Evolutionary conservation across 202 grass and related monocot genomes (phyloP), one percentile per base, ranked within the genome.

Genomic region (Saccharum hybrid): DNA sequence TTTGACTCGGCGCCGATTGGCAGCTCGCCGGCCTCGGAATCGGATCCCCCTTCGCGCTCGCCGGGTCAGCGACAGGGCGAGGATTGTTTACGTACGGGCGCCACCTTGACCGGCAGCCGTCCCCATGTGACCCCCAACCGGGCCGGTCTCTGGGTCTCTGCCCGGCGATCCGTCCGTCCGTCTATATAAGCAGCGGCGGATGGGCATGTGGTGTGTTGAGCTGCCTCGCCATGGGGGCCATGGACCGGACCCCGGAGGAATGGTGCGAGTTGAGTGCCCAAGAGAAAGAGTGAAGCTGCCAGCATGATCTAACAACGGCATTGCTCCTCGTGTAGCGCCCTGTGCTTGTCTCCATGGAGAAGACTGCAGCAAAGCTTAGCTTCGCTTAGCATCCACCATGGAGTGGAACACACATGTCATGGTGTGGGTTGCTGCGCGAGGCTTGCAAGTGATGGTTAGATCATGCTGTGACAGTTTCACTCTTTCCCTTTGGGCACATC

Each of bases 381-480:
- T 10, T 52, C 0, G 28, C 8, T 9, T 51, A 1, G 11, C 7
- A 6, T 36, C 48, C 48, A 52, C 4, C 48, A 6, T 52, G 48
- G 48, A 52, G 1, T 18, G 48, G 48, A 52, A 52, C 48, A 18
- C 14, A 18, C 14, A 39, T 5, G 54, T 1, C 36, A 3, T 52
- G 22, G 39, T 2, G 11, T 54, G 11, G 18, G 64, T 38, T 11
- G 33, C 18, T 40, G 66, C 65, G 2, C 11, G 8, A 42, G 6
- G 30, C 43, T 66, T 54, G 37, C 5, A 1, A 13, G 71, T 28
- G 39, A 10, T 65, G 84, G 89, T 70, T 90, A 92, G 92, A 91
- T 92, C 92, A 75, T 94, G 92, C 92, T 92, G 90, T 94, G 92
- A 94, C 92, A 94, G 92, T 84, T 94, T 94, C 92, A 94, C 90